Conservation (phyloP, 2,329 filamentous ascomycete species). For the Ceratocystis variospora region DNA sequence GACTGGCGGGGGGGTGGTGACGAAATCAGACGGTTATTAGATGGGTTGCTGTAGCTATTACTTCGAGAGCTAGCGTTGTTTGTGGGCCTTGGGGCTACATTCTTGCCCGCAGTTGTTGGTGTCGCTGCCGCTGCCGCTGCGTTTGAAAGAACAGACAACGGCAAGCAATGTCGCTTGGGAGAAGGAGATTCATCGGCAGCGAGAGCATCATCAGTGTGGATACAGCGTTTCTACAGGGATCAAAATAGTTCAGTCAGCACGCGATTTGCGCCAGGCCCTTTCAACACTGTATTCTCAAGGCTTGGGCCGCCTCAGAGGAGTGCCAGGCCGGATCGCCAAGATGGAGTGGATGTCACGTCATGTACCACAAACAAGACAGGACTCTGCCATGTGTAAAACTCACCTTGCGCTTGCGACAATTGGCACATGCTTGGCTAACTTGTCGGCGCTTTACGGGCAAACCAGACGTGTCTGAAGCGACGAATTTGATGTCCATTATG, state of each 20-base stretch:
- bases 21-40: neutral
- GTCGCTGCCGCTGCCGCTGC: neutral
- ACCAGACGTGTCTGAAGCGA: conserved; percentile 25
- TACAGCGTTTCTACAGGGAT: conserved; percentile 31
- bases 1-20: neutral
- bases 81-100: neutral
- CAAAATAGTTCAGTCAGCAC: neutral
- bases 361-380: neutral
- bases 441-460: conserved; percentile 47
- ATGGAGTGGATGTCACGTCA: neutral
- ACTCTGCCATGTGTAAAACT: conserved; percentile 11
- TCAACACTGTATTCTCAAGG: neutral
- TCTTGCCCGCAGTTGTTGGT: neutral
- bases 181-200: conserved; percentile 9
- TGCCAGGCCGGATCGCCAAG: neutral
- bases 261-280: neutral
- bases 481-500: conserved; percentile 14
- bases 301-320: neutral
- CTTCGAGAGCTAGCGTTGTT: neutral
- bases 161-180: conserved; percentile 8
- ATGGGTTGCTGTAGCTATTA: neutral
- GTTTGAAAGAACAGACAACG: conserved; percentile 13
- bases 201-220: conserved; percentile 24
- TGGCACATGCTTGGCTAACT: conserved; percentile 42
- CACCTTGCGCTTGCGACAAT: conserved; percentile 43